Evolutionary conservation across 2,329 filamentous ascomycete genomes (phyloP).

Genomic region (Harringtonia lauricola): DNA sequence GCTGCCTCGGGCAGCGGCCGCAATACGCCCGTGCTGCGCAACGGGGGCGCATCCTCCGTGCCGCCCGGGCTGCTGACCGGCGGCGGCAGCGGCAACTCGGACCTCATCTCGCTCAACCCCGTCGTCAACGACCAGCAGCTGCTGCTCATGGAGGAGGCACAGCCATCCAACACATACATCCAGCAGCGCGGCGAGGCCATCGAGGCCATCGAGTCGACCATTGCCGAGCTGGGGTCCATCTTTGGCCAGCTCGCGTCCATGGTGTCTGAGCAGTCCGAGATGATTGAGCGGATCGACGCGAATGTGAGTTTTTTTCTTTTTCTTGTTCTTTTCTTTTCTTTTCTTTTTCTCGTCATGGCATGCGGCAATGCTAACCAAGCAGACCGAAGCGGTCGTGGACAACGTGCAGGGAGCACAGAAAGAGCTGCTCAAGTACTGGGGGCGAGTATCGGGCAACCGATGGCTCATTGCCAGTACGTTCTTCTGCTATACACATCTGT

Average conservation of each 20-base stretch:
- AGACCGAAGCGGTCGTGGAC: conserved; percentile 89
- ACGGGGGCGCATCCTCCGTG: conserved; percentile 3
- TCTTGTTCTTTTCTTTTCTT: neutral
- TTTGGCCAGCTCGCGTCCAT: conserved; percentile 66
- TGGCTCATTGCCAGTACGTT: conserved; percentile 68
- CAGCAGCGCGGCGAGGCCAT: conserved; percentile 91
- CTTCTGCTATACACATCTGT: neutral
- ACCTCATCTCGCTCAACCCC: conserved; percentile 76
- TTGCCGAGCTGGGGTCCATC: conserved; percentile 66
- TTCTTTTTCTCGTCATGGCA: neutral
- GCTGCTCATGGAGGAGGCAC: conserved; percentile 86
- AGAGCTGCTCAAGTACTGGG: conserved; percentile 96
- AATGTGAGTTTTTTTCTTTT: conserved; percentile 10
- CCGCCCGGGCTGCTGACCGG: conserved; percentile 5
- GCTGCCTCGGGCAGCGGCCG: conserved; percentile 41
- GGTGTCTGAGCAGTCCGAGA: conserved; percentile 95
- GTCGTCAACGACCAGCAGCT: conserved; percentile 71
- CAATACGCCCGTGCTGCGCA: conserved; percentile 10
- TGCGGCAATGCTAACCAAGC: neutral
- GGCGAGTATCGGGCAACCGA: conserved; percentile 81
- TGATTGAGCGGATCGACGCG: conserved; percentile 46
- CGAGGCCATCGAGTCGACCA: conserved; percentile 92
- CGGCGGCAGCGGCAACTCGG: conserved; percentile 26
- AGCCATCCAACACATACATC: conserved; percentile 78
- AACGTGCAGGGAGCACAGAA: conserved; percentile 96